Percentiles rank a stretch among this genome's conserved stretches.
Conservation (phyloP, 2,329 filamentous ascomycete species). For the Emydomyces testavorans region DNA sequence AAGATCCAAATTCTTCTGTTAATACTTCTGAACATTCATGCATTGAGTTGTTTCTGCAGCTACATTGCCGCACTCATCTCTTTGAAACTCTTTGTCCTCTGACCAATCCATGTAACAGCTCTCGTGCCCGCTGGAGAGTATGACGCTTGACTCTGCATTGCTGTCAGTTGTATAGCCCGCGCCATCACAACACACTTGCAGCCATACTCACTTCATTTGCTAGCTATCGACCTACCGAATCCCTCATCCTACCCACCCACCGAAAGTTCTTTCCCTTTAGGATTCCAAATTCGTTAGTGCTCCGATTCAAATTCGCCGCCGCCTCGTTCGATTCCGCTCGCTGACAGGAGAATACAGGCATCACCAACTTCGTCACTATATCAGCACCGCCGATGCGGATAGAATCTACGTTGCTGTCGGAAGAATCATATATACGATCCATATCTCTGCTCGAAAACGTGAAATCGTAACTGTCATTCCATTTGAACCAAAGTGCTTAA, state of each 20-base stretch:
- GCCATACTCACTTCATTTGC: constrained; percentile 15
- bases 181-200: constrained; percentile 7
- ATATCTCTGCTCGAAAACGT: constrained; percentile 57
- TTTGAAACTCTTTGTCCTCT: neutral
- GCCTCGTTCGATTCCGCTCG: neutral
- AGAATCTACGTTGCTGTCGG: constrained; percentile 77
- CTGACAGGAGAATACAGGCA: constrained; percentile 25
- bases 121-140: constrained; percentile 22
- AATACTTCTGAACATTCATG: no score
- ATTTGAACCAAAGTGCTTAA: constrained; percentile 70
- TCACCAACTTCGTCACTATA: constrained; percentile 63
- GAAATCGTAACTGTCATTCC: constrained; percentile 60
- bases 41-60: no score
- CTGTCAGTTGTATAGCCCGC: constrained; percentile 22
- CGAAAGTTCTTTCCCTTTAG: constrained; percentile 57
- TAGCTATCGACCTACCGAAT: constrained; percentile 56
- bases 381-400: constrained; percentile 66
- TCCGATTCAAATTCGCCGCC: neutral
- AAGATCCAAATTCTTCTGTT: neutral
- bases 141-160: constrained; percentile 34
- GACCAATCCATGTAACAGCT: constrained; percentile 8
- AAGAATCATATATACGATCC: constrained; percentile 59
- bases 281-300: constrained; percentile 52
- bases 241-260: constrained; percentile 48
- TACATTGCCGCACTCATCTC: no score